A percentile compares a stretch with the other conserved stretches of the same genome.
These are phyloP conservation scores for Graphilbum sp. DNA, from an alignment of 2,329 filamentous ascomycete genomes.

Conservation along the genomic window DNA sequence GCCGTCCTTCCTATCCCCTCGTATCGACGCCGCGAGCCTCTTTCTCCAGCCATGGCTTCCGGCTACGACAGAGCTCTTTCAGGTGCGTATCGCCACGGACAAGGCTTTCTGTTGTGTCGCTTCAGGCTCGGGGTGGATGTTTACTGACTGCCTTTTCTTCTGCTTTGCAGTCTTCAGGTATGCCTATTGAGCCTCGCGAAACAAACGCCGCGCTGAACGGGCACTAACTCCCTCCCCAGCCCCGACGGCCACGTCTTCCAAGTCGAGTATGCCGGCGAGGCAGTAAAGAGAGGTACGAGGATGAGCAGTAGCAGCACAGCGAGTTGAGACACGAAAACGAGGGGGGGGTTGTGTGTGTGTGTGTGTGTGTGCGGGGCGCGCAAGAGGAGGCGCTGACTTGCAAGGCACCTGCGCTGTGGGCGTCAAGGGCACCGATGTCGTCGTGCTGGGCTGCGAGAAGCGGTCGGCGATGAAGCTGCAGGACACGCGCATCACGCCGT, in stretches of 20 bases:
- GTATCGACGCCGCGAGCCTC: background rate
- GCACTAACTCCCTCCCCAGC: conserved; percentile 29
- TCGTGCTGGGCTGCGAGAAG: conserved; percentile 96
- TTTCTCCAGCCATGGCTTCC: conserved; percentile 49
- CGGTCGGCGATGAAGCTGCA: conserved; percentile 98
- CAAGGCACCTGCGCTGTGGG: conserved; percentile 92
- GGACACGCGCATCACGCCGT: conserved; percentile 96
- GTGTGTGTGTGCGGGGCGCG: too few relatives aligned
- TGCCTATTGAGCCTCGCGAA: conserved; percentile 13
- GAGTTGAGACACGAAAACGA: background rate
- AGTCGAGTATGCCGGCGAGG: conserved; percentile 97
- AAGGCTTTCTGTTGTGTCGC: background rate
- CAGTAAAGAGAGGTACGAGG: conserved; percentile 78
- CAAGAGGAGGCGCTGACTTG: too few relatives aligned
- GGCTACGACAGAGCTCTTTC: conserved; percentile 99
- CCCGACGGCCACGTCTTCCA: conserved; percentile 99
- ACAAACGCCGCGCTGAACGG: too few relatives aligned
- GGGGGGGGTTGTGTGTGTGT: too few relatives aligned
- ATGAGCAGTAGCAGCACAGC: too few relatives aligned
- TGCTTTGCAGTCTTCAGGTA: conserved; percentile 63
- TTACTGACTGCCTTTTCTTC: conserved; percentile 22
- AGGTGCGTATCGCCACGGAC: conserved; percentile 43
- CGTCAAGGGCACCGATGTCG: conserved; percentile 86
- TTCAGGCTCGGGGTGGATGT: conserved; percentile 6
- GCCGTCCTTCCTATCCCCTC: background rate